Percentiles rank a stretch among this genome's conserved stretches.
Evolutionary conservation across 192 early-diverging fungal species (phyloP).

Genomic region (Coemansia sp.): DNA sequence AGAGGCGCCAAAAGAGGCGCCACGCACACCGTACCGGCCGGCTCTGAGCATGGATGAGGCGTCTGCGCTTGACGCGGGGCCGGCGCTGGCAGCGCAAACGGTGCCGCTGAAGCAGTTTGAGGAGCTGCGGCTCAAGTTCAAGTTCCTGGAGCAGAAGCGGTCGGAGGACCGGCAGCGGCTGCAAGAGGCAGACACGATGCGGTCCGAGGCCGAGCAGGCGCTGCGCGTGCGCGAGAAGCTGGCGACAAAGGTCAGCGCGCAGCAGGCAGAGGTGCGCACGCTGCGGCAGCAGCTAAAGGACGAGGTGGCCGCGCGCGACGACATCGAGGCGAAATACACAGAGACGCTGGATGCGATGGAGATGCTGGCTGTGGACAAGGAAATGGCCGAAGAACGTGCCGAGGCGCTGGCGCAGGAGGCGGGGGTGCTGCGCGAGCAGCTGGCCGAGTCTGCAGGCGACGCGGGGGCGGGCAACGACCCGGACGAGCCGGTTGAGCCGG

Average conservation of each 20-base stretch:
- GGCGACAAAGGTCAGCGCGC: constrained; percentile 62
- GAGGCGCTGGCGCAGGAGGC: constrained; percentile 76
- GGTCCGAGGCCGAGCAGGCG: constrained; percentile 70
- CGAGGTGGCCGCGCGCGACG: constrained; percentile 59
- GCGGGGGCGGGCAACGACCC: constrained; percentile 51
- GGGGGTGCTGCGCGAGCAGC: constrained; percentile 68
- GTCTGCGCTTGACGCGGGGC: constrained; percentile 12
- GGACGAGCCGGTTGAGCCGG: background rate
- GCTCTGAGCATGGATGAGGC: constrained; percentile 46
- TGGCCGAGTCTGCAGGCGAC: constrained; percentile 73
- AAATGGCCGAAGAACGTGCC: constrained; percentile 85
- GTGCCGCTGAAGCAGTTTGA: constrained; percentile 72
- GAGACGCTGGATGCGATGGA: constrained; percentile 80
- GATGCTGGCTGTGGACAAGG: constrained; percentile 84
- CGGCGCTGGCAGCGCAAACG: constrained; percentile 22
- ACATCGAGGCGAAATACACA: constrained; percentile 62
- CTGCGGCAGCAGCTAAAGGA: constrained; percentile 60
- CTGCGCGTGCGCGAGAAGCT: constrained; percentile 65
- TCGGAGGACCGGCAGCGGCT: constrained; percentile 75
- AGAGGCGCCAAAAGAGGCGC: constrained; percentile 13
- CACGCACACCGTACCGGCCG: constrained; percentile 29
- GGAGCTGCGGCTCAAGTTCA: constrained; percentile 74
- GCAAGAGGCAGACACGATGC: constrained; percentile 68
- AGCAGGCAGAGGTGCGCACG: constrained; percentile 73
- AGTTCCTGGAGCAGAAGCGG: constrained; percentile 76